Percentiles rank a stretch among this genome's conserved stretches.
Evolutionary conservation across 345 rosid genomes (phyloP).

Genomic region (Draba incana): DNA sequence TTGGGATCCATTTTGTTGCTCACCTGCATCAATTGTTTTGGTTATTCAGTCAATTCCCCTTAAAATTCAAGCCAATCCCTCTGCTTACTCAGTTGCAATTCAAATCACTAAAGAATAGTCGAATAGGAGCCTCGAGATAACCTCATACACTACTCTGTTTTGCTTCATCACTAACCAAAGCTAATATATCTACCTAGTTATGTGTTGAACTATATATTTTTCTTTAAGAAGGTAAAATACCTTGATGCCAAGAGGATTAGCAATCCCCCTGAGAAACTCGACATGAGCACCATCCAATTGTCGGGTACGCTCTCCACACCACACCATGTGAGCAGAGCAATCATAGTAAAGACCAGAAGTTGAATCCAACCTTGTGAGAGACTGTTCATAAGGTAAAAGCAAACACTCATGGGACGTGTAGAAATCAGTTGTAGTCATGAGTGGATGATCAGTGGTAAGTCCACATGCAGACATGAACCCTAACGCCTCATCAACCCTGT

Average conservation of each 20-base stretch:
- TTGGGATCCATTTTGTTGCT: constrained; percentile 71
- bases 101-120: neutral
- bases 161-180: constrained; percentile 1
- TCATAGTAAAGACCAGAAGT: constrained; percentile 63
- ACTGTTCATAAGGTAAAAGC: constrained; percentile 66
- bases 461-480: constrained; percentile 73
- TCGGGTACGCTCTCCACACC: constrained; percentile 69
- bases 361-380: constrained; percentile 62
- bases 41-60: constrained; percentile 14
- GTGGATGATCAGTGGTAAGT: constrained; percentile 57
- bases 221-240: constrained; percentile 28
- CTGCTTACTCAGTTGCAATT: neutral
- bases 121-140: neutral
- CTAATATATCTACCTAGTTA: constrained; percentile 14
- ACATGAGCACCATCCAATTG: constrained; percentile 69
- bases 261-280: constrained; percentile 64
- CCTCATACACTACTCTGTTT: constrained; percentile 12
- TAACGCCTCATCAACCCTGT: constrained; percentile 64
- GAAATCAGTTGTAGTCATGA: constrained; percentile 68
- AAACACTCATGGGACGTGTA: constrained; percentile 72
- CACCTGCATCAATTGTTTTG: constrained; percentile 48
- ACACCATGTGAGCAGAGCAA: constrained; percentile 70
- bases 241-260: constrained; percentile 65
- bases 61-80: neutral
- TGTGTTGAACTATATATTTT: neutral